A percentile compares a stretch with the other conserved stretches of the same genome.
These are phyloP conservation scores for Solanum microdontum DNA, from an alignment of 257 asterid genomes.

Conservation along the genomic window DNA sequence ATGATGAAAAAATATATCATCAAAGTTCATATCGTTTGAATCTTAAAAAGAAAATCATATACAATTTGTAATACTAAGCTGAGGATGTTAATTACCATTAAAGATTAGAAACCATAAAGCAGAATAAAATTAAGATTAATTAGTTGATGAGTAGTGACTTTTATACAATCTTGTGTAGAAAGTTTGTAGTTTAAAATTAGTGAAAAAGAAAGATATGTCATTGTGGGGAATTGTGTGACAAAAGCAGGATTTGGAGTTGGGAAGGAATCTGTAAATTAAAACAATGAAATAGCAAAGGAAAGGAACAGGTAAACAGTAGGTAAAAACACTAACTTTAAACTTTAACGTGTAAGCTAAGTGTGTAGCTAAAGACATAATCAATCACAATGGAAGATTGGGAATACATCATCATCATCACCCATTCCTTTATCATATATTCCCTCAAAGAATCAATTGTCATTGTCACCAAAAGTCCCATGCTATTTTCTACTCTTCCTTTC, in stretches of 20 bases:
- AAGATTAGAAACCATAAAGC: not conserved
- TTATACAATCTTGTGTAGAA: not conserved
- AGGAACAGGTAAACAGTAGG: slow-evolving; percentile 12
- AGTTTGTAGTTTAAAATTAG: not conserved
- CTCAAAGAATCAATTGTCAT: slow-evolving; percentile 28
- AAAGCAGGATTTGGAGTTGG: not conserved
- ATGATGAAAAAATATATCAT: too few species aligned
- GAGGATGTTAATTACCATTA: not conserved
- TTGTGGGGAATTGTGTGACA: not conserved
- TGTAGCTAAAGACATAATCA: slow-evolving; percentile 35
- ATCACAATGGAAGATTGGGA: slow-evolving; percentile 30
- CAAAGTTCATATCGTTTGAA: not conserved
- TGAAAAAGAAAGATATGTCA: not conserved
- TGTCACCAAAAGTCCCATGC: slow-evolving; percentile 17
- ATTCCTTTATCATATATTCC: slow-evolving; percentile 41
- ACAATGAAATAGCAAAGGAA: not conserved
- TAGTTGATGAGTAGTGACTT: not conserved
- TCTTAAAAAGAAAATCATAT: not conserved
- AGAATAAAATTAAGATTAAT: not conserved
- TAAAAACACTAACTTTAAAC: slow-evolving; percentile 19
- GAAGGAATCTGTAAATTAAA: not conserved
- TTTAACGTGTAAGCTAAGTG: not conserved
- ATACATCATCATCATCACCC: slow-evolving; percentile 8
- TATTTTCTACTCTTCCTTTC: slow-evolving; percentile 5
- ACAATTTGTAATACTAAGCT: not conserved